Percentiles rank a stretch among this genome's conserved stretches.
Conservation (phyloP, 768 basidiomycete genomes). For the Naganishia onofrii region DNA sequence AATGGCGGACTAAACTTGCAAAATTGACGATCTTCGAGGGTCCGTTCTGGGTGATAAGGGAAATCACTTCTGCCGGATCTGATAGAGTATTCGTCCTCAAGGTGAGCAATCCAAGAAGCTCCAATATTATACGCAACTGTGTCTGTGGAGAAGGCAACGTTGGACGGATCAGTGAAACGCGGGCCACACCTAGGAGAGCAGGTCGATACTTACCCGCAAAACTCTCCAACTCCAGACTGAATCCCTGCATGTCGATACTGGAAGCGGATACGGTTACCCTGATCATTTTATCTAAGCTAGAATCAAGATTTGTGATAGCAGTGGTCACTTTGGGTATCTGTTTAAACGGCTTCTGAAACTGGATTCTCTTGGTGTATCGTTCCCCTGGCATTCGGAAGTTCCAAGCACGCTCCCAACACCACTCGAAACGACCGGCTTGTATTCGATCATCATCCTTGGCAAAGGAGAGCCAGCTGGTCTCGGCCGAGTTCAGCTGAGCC, state of each 20-base stretch:
- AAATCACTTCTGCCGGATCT: background rate
- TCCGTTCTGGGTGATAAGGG: background rate
- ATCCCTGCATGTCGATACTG: background rate
- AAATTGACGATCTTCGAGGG: background rate
- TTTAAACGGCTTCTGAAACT: background rate
- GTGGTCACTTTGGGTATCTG: background rate
- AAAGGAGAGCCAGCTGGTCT: background rate
- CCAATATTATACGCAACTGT: background rate
- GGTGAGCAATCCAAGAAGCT: background rate
- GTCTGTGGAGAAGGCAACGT: background rate
- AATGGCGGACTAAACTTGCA: background rate
- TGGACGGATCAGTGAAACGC: background rate
- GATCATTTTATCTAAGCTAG: background rate
- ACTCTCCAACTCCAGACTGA: background rate
- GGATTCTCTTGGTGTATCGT: background rate
- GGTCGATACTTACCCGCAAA: background rate
- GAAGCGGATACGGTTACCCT: background rate
- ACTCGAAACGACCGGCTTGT: background rate
- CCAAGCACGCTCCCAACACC: background rate
- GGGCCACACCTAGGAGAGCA: background rate
- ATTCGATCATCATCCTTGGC: conserved; percentile 4
- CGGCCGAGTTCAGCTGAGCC: background rate
- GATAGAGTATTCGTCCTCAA: background rate
- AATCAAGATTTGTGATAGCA: background rate
- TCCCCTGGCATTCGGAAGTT: background rate